Evolutionary conservation across 129 eudicot species (phyloP).

Genomic region (sunflower (Helianthus annuus)): DNA sequence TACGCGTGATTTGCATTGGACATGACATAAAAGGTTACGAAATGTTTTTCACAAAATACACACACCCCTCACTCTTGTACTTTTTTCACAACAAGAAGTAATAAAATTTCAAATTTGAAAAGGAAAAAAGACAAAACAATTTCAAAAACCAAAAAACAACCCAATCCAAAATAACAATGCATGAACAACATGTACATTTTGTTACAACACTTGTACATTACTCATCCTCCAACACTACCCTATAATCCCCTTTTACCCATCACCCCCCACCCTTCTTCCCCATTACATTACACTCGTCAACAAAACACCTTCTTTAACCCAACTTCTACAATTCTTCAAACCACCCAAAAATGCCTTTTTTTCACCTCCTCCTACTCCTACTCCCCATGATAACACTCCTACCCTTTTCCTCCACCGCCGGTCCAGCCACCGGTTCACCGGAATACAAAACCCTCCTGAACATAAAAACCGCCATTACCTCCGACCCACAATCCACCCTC

Average conservation of each 20-base stretch:
- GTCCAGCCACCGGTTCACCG: conserved; percentile 38
- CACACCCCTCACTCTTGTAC: no score
- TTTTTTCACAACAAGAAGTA: neutral
- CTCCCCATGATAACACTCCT: conserved; percentile 3
- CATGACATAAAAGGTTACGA: no score
- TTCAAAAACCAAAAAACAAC: neutral
- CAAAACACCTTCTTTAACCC: neutral
- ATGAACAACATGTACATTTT: neutral
- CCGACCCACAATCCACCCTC: conserved; percentile 62
- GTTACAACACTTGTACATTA: neutral
- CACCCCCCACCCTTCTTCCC: neutral
- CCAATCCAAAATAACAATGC: neutral
- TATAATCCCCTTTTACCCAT: no score
- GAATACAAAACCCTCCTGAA: conserved; percentile 63
- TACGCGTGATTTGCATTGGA: no score
- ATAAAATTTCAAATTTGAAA: neutral
- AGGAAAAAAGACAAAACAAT: neutral
- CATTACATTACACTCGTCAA: conserved; percentile 13
- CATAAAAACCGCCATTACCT: conserved; percentile 63
- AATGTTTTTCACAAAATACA: no score
- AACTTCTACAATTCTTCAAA: neutral
- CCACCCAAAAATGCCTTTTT: conserved; percentile 20
- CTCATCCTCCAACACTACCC: no score
- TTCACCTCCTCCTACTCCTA: conserved; percentile 30
- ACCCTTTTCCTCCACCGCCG: conserved; percentile 35